Percentiles rank a stretch among this genome's conserved stretches.
These are phyloP conservation scores for Corymbia citriodora DNA, from an alignment of 441 rosid species.

Conservation along the genomic window DNA sequence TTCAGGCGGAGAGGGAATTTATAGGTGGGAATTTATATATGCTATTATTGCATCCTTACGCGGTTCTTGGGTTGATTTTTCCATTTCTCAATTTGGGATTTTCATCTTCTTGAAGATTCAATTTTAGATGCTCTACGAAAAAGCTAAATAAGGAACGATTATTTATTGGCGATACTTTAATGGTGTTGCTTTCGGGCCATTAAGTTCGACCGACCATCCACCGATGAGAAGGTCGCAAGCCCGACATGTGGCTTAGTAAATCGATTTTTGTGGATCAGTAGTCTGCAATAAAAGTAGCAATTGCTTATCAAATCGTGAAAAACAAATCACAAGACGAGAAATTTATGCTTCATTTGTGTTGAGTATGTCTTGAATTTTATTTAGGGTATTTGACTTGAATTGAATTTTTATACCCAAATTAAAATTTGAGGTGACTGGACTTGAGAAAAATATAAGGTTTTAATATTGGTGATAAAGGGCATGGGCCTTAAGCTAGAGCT, in stretches of 20 bases:
- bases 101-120: not conserved
- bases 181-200: not conserved
- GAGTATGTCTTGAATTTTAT: not conserved
- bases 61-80: not conserved
- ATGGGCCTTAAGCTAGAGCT: not conserved
- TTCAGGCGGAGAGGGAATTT: not conserved
- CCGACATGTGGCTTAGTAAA: not conserved
- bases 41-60: not conserved
- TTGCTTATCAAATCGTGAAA: not conserved
- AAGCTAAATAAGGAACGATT: not conserved
- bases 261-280: not conserved
- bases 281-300: not conserved
- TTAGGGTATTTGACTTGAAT: not conserved
- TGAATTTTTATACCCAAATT: accelerated
- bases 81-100: not conserved
- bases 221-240: not conserved
- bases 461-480: not conserved
- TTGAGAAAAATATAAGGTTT: not conserved
- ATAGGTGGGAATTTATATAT: not conserved
- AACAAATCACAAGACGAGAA: not conserved
- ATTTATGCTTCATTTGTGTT: not conserved
- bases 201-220: not conserved
- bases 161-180: not conserved
- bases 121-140: not conserved
- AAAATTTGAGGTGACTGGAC: no score